Percentiles rank a stretch among this genome's conserved stretches.
Conservation (phyloP, 345 rosid genomes). For the Hibiscus trionum region DNA sequence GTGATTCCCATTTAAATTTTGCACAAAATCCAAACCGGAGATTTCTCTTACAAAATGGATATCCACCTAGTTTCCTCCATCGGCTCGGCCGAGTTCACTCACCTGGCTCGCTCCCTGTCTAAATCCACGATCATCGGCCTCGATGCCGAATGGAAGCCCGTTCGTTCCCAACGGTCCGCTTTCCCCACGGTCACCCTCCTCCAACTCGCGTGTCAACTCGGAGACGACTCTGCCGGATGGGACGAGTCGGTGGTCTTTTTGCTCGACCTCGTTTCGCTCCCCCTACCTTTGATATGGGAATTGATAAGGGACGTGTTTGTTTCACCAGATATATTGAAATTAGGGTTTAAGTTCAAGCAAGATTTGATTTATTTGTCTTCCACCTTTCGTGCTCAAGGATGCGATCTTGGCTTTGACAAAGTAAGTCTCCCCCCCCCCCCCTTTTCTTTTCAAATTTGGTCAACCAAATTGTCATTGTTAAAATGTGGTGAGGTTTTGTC, state of each 20-base stretch:
- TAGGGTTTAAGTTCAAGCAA: constrained; percentile 82
- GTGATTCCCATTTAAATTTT: background rate
- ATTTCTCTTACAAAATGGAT: constrained; percentile 3
- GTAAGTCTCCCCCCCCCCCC: constrained; percentile 17
- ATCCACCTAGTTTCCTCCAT: constrained; percentile 42
- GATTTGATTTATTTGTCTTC: constrained; percentile 76
- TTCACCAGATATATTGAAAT: constrained; percentile 61
- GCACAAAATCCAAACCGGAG: background rate
- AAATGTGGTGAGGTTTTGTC: background rate
- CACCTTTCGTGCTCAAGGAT: constrained; percentile 58
- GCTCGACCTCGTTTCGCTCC: constrained; percentile 52
- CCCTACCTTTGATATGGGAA: constrained; percentile 54
- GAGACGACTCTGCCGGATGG: constrained; percentile 21
- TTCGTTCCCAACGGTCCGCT: constrained; percentile 26
- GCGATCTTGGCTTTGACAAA: constrained; percentile 59
- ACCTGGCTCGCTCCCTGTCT: constrained; percentile 39
- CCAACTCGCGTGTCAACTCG: constrained; percentile 65
- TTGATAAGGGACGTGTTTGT: constrained; percentile 45
- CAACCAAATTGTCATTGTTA: background rate
- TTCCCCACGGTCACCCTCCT: constrained; percentile 72
- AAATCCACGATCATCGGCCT: constrained; percentile 58
- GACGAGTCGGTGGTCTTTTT: constrained; percentile 52
- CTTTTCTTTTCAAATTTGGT: background rate
- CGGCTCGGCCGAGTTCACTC: constrained; percentile 71
- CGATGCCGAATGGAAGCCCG: constrained; percentile 92